A percentile compares a stretch with the other conserved stretches of the same genome.
phyloP scores from a whole-genome alignment of 2,329 filamentous ascomycete genomes.

The Aspergillus pseudoviridinutans region DNA sequence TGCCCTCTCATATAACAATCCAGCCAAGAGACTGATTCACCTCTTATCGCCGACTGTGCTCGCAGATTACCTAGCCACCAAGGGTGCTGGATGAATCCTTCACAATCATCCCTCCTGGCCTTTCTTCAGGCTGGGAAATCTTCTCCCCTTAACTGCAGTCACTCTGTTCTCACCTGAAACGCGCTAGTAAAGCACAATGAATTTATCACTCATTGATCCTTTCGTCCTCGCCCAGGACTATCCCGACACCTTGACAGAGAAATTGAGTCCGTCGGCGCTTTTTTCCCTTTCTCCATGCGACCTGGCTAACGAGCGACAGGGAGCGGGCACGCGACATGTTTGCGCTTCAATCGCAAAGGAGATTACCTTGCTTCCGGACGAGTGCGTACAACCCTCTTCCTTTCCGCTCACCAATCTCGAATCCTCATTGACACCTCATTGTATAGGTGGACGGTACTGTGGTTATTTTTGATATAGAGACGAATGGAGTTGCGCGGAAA shows the following conservation, averaged over 20 bases:
- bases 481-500: slow-evolving; percentile 92
- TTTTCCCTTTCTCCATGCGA: not conserved
- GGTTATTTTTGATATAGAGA: slow-evolving; percentile 95
- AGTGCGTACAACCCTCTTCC: slow-evolving; percentile 43
- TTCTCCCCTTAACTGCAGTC: not conserved
- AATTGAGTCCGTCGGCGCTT: slow-evolving; percentile 59
- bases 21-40: slow-evolving; percentile 5
- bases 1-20: slow-evolving; percentile 7
- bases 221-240: slow-evolving; percentile 76
- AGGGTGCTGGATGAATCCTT: slow-evolving; percentile 23
- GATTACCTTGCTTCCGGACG: slow-evolving; percentile 93
- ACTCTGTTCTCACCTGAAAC: not conserved
- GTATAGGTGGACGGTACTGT: slow-evolving; percentile 78
- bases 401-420: not conserved
- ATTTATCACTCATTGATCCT: slow-evolving; percentile 67
- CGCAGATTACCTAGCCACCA: slow-evolving; percentile 3
- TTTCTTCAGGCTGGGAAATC: slow-evolving; percentile 22
- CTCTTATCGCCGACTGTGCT: slow-evolving; percentile 3
- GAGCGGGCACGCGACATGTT: slow-evolving; percentile 61
- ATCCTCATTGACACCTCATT: slow-evolving; percentile 12
- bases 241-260: slow-evolving; percentile 83
- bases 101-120: slow-evolving; percentile 19
- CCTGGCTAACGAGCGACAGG: slow-evolving; percentile 35
- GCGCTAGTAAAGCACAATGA: slow-evolving; percentile 49
- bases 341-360: slow-evolving; percentile 89